A percentile compares a stretch with the other conserved stretches of the same genome.
Conservation (phyloP, 805 yeast genomes). For the Myxozyma sirexii region DNA sequence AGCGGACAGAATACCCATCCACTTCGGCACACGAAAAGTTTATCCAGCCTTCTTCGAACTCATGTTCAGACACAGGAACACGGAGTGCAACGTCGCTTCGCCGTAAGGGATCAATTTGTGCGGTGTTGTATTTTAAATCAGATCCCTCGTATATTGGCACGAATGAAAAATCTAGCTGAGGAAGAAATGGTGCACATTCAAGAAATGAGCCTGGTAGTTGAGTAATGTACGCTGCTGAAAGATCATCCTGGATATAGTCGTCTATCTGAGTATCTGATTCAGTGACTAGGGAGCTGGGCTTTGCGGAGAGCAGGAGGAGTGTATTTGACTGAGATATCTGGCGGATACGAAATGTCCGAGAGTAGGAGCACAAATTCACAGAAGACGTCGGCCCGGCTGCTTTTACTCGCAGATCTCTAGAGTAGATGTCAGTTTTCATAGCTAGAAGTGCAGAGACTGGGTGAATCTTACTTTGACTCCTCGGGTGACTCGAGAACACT, state of each 20-base stretch:
- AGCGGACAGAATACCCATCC: constrained; percentile 46
- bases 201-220: constrained; percentile 20
- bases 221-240: background rate
- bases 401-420: constrained; percentile 9
- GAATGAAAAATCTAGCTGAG: constrained; percentile 17
- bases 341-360: constrained; percentile 63
- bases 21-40: constrained; percentile 58
- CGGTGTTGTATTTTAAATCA: background rate
- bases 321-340: constrained; percentile 89
- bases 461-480: constrained; percentile 11
- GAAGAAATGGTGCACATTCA: constrained; percentile 23
- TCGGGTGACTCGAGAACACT: constrained; percentile 15
- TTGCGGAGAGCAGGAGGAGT: constrained; percentile 54
- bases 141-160: constrained; percentile 31
- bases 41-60: constrained; percentile 59
- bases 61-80: constrained; percentile 52
- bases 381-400: constrained; percentile 30
- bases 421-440: background rate
- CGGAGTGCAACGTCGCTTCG: constrained; percentile 38
- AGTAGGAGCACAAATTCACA: constrained; percentile 63
- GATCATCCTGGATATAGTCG: background rate
- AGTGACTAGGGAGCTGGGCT: background rate
- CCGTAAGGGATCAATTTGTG: constrained; percentile 14
- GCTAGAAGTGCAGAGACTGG: background rate
- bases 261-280: constrained; percentile 8